These are phyloP conservation scores for Aspergillus cejpii DNA, from an alignment of 2,329 filamentous ascomycete species.

Conservation along the genomic window DNA sequence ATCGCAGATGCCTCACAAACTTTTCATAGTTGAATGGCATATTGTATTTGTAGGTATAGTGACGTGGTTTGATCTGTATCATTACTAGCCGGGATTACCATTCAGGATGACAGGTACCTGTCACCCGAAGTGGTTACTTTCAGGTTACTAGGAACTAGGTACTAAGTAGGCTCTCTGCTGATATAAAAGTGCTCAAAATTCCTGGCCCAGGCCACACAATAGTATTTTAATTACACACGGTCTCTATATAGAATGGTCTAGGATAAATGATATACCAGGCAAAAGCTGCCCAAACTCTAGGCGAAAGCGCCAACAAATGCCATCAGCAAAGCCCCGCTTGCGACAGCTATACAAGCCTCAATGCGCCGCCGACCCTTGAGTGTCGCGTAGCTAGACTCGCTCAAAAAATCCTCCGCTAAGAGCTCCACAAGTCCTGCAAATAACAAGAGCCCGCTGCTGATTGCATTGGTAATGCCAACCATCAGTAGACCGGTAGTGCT, in stretches of 20 bases:
- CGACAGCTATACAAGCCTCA: constrained; percentile 57
- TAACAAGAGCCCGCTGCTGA: constrained; percentile 70
- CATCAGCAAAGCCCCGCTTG: constrained; percentile 57
- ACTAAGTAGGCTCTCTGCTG: too few species aligned
- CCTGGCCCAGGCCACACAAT: too few species aligned
- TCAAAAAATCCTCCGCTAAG: constrained; percentile 74
- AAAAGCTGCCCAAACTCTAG: constrained; percentile 18
- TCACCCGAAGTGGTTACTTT: too few species aligned
- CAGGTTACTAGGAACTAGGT: too few species aligned
- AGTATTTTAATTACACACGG: not conserved
- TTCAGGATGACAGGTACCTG: too few species aligned
- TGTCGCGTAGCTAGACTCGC: constrained; percentile 56
- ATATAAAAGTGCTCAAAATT: too few species aligned
- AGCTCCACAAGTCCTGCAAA: constrained; percentile 81
- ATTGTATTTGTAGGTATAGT: too few species aligned
- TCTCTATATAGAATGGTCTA: constrained; percentile 7
- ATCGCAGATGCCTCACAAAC: too few species aligned
- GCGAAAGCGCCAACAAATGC: constrained; percentile 63
- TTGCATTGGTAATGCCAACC: constrained; percentile 82
- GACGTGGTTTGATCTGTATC: too few species aligned
- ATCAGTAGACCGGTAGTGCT: constrained; percentile 70
- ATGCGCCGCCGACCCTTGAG: constrained; percentile 53
- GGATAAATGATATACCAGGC: constrained; percentile 5
- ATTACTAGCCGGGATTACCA: too few species aligned
- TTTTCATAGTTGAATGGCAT: too few species aligned